These are phyloP conservation scores for Ogataea siamensis DNA, from an alignment of 805 yeast species.

Conservation along the genomic window DNA sequence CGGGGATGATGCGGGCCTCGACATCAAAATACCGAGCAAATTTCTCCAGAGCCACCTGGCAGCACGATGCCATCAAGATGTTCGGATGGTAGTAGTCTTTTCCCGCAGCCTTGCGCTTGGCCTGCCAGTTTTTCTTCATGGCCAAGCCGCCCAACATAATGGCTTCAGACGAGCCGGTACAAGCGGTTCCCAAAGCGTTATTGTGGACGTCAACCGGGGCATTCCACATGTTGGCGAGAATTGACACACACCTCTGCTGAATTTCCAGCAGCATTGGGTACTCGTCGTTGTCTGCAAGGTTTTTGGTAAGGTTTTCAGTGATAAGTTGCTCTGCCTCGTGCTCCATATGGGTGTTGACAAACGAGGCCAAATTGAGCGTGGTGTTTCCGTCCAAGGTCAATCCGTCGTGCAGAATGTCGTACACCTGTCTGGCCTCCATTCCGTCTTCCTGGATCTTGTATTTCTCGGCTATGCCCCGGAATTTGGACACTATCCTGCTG, in stretches of 20 bases:
- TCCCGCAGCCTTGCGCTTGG: constrained; percentile 55
- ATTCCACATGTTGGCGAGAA: constrained; percentile 78
- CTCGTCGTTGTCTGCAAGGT: constrained; percentile 90
- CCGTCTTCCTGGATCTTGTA: constrained; percentile 61
- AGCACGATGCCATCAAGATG: constrained; percentile 87
- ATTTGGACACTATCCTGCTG: constrained; percentile 27
- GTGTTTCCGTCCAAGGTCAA: constrained; percentile 83
- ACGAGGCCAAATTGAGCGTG: constrained; percentile 79
- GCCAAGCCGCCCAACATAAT: constrained; percentile 92
- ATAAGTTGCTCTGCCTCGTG: constrained; percentile 54
- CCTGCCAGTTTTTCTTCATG: constrained; percentile 88
- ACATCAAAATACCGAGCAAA: constrained; percentile 94
- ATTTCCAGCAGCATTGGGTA: constrained; percentile 81
- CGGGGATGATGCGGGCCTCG: constrained; percentile 74
- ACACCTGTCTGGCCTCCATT: constrained; percentile 49
- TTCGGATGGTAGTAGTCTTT: constrained; percentile 67
- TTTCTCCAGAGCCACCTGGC: constrained; percentile 92
- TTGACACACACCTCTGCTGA: constrained; percentile 80
- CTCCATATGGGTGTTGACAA: constrained; percentile 74
- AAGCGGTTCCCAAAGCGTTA: constrained; percentile 77
- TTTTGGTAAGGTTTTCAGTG: constrained; percentile 73
- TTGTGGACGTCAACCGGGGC: constrained; percentile 45
- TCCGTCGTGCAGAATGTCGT: constrained; percentile 66
- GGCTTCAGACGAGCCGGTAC: constrained; percentile 94
- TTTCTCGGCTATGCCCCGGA: constrained; percentile 45